These are phyloP conservation scores for Kluyveromyces marxianus DNA, from an alignment of 1,139 yeast species.

Conservation along the genomic window DNA sequence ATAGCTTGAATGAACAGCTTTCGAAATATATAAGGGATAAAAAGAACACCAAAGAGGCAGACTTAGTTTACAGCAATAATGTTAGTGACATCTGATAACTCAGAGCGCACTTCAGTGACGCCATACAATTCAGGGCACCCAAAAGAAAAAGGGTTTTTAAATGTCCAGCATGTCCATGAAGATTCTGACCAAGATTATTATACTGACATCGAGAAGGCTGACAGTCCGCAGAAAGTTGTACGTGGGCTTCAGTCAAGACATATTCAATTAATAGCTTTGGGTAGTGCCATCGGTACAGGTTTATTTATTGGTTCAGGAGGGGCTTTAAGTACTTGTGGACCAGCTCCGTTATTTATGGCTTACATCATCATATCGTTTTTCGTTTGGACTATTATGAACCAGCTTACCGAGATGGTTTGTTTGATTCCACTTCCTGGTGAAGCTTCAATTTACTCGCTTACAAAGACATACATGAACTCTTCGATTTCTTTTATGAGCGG, in stretches of 20 bases:
- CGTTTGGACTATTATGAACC: constrained; percentile 50
- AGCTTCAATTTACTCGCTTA: constrained; percentile 25
- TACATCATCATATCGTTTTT: constrained; percentile 44
- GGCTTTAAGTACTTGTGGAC: constrained; percentile 41
- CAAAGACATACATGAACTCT: constrained; percentile 42
- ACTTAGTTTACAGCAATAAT: no score
- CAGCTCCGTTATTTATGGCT: constrained; percentile 42
- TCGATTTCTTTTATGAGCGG: constrained; percentile 66
- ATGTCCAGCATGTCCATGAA: neutral
- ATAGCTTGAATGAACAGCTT: no score
- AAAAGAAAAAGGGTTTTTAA: neutral
- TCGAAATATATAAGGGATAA: no score
- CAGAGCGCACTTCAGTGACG: neutral
- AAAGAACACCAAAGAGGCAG: no score
- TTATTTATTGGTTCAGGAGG: constrained; percentile 46
- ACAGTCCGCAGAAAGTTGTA: neutral
- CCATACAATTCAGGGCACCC: constrained; percentile 1
- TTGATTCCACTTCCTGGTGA: constrained; percentile 38
- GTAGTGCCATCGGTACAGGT: constrained; percentile 51
- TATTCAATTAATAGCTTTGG: constrained; percentile 51
- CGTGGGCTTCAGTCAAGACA: constrained; percentile 42
- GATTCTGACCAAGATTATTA: constrained; percentile 1
- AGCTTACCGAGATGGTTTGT: constrained; percentile 56
- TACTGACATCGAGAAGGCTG: neutral
- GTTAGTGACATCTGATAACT: no score